Base-by-base conservation (phyloP, 495 filamentous ascomycete species). In the Xylaria bambusicola region DNA sequence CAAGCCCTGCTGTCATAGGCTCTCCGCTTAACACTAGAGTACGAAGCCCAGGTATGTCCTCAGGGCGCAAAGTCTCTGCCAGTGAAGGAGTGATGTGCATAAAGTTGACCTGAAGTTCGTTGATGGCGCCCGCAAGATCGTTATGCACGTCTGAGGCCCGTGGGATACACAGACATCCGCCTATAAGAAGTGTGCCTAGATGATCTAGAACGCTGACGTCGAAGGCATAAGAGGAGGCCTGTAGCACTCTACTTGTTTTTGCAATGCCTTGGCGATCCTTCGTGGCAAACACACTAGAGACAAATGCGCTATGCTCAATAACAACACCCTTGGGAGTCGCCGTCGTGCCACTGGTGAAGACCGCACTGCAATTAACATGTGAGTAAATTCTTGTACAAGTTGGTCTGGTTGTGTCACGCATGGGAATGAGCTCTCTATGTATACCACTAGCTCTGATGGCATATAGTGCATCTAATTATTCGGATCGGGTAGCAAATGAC, bases 101-200 rank as follows among this genome's bases (percentile, higher is more conserved):
- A 45, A 62, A 65, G 36, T 64, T 67, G 41, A 53, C 62, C 18
- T 49, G 48, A 1, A 70, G 52, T 5, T n/a, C 7, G n/a, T 29
- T 38, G 9, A 70, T 65, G 45, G 52, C 56, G 1, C 45, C 60
- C 7, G 58, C 46, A 12, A 71, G 52, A 59, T 71, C 62, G 55
- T 73, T 69, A 3, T 65, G 24, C 7, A 83, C 71, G 9, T 85
- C 79, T 6, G 85, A 71, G 44, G 62, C 70, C 9, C 77, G 80
- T 2, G 84, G 84, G 29, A 89, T 76, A 66, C 86, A 89, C 1
- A 86, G 72, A 53, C 77, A 82, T 24, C 79, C 86, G 21, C 86
- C 86, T 15, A 74, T 51, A 58, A 80, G 81, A n/a, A 87, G 66
- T 0, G 80, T 78, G n/a, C 77, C 75, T 45, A 82, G 74, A 13